Conservation (phyloP, 805 yeast species). For the Hanseniaspora vineae region DNA sequence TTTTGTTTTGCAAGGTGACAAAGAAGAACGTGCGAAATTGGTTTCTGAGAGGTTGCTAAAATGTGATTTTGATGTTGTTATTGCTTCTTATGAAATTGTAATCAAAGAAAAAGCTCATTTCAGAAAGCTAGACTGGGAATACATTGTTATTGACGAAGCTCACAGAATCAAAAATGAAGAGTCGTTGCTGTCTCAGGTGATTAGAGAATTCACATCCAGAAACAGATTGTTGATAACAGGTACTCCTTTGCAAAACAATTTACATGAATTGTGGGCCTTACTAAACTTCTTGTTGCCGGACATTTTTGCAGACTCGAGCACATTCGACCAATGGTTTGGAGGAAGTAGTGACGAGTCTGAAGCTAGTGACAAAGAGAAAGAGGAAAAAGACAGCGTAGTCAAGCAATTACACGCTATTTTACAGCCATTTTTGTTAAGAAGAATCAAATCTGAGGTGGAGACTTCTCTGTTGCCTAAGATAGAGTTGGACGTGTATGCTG, state of each 20-base stretch:
- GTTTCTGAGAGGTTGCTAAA: constrained; percentile 36
- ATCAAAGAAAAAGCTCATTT: constrained; percentile 60
- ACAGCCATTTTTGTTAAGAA: constrained; percentile 61
- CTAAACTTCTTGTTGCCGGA: constrained; percentile 68
- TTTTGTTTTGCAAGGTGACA: constrained; percentile 61
- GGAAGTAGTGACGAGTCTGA: constrained; percentile 17
- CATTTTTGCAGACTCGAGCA: constrained; percentile 58
- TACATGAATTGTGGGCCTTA: constrained; percentile 74
- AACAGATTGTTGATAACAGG: constrained; percentile 68
- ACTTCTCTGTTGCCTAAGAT: constrained; percentile 63
- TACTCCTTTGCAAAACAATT: constrained; percentile 69
- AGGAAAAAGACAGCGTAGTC: constrained; percentile 39
- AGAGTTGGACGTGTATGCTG: constrained; percentile 60
- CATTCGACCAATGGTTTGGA: constrained; percentile 65
- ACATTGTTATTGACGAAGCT: constrained; percentile 67
- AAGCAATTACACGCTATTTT: constrained; percentile 64
- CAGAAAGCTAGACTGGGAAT: constrained; percentile 60
- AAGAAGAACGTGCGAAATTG: constrained; percentile 46
- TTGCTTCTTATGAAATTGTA: constrained; percentile 66
- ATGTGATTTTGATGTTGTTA: constrained; percentile 60
- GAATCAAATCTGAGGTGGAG: constrained; percentile 74
- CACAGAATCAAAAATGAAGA: constrained; percentile 75
- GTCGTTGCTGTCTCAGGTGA: constrained; percentile 57
- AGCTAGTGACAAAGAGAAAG: constrained; percentile 26
- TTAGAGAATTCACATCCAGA: constrained; percentile 56